phyloP scores from a whole-genome alignment of 208 protist genomes.

The Tetramitus jugosus region DNA sequence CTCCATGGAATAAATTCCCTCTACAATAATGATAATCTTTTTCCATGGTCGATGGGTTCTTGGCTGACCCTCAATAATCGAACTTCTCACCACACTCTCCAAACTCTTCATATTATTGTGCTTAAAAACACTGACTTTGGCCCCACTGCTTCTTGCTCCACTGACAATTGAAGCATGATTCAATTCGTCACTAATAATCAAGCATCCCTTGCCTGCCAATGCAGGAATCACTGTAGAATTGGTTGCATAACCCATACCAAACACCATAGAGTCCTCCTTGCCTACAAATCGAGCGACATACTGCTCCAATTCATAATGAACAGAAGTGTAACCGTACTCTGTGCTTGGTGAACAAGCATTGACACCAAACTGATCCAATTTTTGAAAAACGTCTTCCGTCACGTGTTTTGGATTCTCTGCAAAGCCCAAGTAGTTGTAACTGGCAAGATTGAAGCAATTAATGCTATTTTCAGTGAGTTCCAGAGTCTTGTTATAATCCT shows the following conservation, averaged over 20 bases:
- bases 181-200: slow-evolving; percentile 64
- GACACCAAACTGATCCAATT: slow-evolving; percentile 63
- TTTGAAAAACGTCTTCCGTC: slow-evolving; percentile 62
- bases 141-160: slow-evolving; percentile 74
- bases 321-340: slow-evolving; percentile 54
- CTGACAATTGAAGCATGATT: slow-evolving; percentile 96
- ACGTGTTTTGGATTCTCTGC: slow-evolving; percentile 74
- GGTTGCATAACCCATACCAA: slow-evolving; percentile 79
- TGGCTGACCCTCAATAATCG: slow-evolving; percentile 33
- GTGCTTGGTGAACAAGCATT: slow-evolving; percentile 53
- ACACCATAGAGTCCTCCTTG: slow-evolving; percentile 87
- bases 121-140: slow-evolving; percentile 76
- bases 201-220: slow-evolving; percentile 82
- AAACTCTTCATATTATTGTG: slow-evolving; percentile 85
- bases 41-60: slow-evolving; percentile 35
- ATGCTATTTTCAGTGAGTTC: slow-evolving; percentile 63
- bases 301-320: slow-evolving; percentile 67
- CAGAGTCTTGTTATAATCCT: slow-evolving; percentile 72
- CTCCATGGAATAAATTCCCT: slow-evolving; percentile 97
- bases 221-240: slow-evolving; percentile 71
- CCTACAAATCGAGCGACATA: slow-evolving; percentile 77
- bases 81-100: slow-evolving; percentile 55
- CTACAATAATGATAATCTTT: slow-evolving; percentile 84
- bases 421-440: slow-evolving; percentile 98
- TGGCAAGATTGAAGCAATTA: slow-evolving; percentile 83